Conservation (phyloP, 2,329 filamentous ascomycete genomes). For the Cladobotryum mycophilum region DNA sequence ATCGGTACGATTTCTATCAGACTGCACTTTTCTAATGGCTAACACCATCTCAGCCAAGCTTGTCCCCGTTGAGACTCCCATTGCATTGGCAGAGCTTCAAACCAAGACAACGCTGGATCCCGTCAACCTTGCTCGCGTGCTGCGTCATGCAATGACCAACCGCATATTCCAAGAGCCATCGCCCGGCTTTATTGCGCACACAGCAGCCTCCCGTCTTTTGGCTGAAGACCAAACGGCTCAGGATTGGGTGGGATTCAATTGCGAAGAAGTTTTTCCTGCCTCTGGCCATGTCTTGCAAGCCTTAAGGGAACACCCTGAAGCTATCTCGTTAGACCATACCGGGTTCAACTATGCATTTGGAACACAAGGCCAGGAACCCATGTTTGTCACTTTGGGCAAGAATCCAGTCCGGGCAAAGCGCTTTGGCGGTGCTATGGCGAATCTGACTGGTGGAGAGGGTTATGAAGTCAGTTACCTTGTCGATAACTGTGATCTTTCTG, state of each 20-base stretch:
- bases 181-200: constrained; percentile 48
- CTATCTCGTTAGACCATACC: constrained; percentile 40
- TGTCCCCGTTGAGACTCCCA: constrained; percentile 41
- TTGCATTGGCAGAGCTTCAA: constrained; percentile 40
- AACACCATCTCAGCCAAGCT: constrained; percentile 35
- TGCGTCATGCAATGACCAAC: constrained; percentile 53
- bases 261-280: constrained; percentile 48
- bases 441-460: constrained; percentile 48
- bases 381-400: constrained; percentile 48
- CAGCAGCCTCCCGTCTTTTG: constrained; percentile 45
- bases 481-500: constrained; percentile 47
- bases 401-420: constrained; percentile 40
- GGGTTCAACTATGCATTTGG: constrained; percentile 47
- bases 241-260: constrained; percentile 51
- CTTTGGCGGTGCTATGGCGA: constrained; percentile 51
- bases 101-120: constrained; percentile 40
- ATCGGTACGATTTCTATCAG: constrained; percentile 31
- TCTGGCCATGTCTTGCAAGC: constrained; percentile 41
- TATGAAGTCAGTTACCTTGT: constrained; percentile 49
- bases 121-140: constrained; percentile 43
- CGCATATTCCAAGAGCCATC: constrained; percentile 47
- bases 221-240: constrained; percentile 41
- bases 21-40: background rate
- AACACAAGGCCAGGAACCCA: constrained; percentile 45
- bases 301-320: constrained; percentile 38